Percentiles rank a stretch among this genome's conserved stretches.
These are phyloP conservation scores for Metschnikowia arizonensis DNA, from an alignment of 805 yeast genomes.

Conservation along the genomic window DNA sequence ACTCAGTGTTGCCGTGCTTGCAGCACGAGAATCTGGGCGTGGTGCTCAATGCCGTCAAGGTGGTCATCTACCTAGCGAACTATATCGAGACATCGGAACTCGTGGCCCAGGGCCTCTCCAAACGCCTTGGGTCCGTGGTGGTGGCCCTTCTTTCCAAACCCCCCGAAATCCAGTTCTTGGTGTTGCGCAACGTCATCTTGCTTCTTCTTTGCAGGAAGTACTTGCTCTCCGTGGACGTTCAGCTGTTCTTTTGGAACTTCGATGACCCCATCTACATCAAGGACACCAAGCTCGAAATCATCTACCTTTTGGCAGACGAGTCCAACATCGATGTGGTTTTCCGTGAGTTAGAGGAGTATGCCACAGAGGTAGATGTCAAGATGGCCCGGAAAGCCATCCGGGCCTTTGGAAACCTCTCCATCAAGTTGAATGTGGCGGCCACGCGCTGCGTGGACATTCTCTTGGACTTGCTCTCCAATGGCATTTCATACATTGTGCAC, in stretches of 20 bases:
- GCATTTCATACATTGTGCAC: conserved; percentile 70
- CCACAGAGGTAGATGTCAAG: conserved; percentile 78
- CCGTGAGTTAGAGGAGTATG: conserved; percentile 77
- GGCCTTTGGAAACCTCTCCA: conserved; percentile 86
- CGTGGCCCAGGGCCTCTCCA: conserved; percentile 51
- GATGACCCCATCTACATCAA: conserved; percentile 86
- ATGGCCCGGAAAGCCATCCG: conserved; percentile 85
- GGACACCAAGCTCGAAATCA: conserved; percentile 84
- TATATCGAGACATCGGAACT: conserved; percentile 58
- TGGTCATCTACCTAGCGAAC: conserved; percentile 67
- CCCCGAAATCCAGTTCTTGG: conserved; percentile 78
- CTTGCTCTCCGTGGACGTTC: conserved; percentile 62
- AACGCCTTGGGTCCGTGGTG: conserved; percentile 63
- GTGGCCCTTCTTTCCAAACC: conserved; percentile 69
- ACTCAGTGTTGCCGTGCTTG: conserved; percentile 60
- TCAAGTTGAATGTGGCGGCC: conserved; percentile 63
- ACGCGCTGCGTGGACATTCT: conserved; percentile 60
- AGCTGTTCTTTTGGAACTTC: conserved; percentile 74
- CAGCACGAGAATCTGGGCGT: conserved; percentile 82
- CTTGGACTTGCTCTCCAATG: conserved; percentile 55
- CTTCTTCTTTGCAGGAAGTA: conserved; percentile 63
- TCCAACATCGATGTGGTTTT: conserved; percentile 57
- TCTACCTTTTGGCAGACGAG: conserved; percentile 71
- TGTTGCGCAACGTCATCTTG: conserved; percentile 73
- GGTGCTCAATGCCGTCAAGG: conserved; percentile 70